These are phyloP conservation scores for Gloeophyllum trabeum DNA, from an alignment of 768 basidiomycete genomes.

Conservation along the genomic window DNA sequence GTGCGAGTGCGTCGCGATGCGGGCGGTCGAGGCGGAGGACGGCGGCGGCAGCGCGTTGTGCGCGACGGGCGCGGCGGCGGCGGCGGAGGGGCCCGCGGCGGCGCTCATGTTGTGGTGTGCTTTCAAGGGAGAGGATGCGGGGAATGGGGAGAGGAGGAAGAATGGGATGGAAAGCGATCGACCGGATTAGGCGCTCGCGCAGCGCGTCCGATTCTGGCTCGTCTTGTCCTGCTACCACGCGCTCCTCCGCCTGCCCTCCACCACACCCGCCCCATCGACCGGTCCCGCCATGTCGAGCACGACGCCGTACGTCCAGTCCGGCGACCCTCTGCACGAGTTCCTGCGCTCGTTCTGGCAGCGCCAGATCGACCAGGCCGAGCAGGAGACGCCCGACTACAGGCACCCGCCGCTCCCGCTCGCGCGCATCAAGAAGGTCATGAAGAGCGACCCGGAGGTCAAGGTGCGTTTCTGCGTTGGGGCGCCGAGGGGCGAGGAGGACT, in stretches of 20 bases:
- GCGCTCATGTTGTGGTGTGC: too few species aligned
- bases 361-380: conserved; percentile 78
- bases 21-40: conserved; percentile 46
- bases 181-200: too few species aligned
- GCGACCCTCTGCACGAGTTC: conserved; percentile 81
- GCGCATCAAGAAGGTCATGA: conserved; percentile 98
- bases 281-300: not conserved
- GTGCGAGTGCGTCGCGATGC: conserved; percentile 89
- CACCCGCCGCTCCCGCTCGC: conserved; percentile 88
- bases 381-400: conserved; percentile 79
- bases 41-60: conserved; percentile 71
- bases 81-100: not conserved
- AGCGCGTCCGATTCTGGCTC: too few species aligned
- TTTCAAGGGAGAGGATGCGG: too few species aligned
- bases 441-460: conserved; percentile 95
- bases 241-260: too few species aligned
- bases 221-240: too few species aligned
- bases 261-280: too few species aligned
- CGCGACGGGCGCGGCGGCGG: conserved; percentile 13
- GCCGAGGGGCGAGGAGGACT: not conserved
- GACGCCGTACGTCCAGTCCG: conserved; percentile 48
- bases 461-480: conserved; percentile 37
- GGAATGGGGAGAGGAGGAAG: too few species aligned
- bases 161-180: too few species aligned
- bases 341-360: conserved; percentile 84